phyloP scores from a whole-genome alignment of 2,329 filamentous ascomycete genomes.

The Pyrenophora teres region DNA sequence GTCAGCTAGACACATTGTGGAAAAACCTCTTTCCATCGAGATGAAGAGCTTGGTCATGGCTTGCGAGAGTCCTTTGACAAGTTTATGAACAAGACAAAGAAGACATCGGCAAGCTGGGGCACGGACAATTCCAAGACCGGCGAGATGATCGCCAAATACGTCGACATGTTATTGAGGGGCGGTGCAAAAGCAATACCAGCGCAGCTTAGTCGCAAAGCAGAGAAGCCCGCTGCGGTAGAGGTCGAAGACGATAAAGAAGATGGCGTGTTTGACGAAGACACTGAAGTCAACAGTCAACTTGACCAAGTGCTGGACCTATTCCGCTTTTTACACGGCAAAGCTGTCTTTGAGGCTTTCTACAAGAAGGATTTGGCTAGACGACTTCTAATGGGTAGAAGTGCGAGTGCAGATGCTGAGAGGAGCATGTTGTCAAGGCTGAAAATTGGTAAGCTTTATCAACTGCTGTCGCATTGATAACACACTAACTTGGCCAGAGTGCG shows the following conservation, averaged over 20 bases:
- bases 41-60: slow-evolving; percentile 76
- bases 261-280: slow-evolving; percentile 82
- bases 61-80: slow-evolving; percentile 83
- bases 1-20: slow-evolving; percentile 76
- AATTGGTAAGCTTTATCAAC: slow-evolving; percentile 55
- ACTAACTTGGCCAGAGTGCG: slow-evolving; percentile 68
- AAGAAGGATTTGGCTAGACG: slow-evolving; percentile 94
- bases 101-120: slow-evolving; percentile 71
- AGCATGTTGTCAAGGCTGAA: slow-evolving; percentile 93
- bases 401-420: slow-evolving; percentile 91
- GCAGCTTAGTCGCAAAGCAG: slow-evolving; percentile 62
- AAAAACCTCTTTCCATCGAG: slow-evolving; percentile 74
- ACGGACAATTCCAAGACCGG: slow-evolving; percentile 91
- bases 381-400: slow-evolving; percentile 87
- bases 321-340: slow-evolving; percentile 95
- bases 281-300: slow-evolving; percentile 87
- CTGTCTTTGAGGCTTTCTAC: slow-evolving; percentile 98
- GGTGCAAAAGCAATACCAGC: slow-evolving; percentile 82
- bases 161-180: slow-evolving; percentile 85
- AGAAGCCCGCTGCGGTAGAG: slow-evolving; percentile 63
- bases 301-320: slow-evolving; percentile 94
- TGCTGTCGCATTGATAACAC: neutral
- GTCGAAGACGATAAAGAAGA: slow-evolving; percentile 63
- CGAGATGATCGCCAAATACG: slow-evolving; percentile 98
- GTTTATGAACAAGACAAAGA: slow-evolving; percentile 89